Conservation (phyloP, 495 filamentous ascomycete genomes). For the Penicillium robsamsonii region DNA sequence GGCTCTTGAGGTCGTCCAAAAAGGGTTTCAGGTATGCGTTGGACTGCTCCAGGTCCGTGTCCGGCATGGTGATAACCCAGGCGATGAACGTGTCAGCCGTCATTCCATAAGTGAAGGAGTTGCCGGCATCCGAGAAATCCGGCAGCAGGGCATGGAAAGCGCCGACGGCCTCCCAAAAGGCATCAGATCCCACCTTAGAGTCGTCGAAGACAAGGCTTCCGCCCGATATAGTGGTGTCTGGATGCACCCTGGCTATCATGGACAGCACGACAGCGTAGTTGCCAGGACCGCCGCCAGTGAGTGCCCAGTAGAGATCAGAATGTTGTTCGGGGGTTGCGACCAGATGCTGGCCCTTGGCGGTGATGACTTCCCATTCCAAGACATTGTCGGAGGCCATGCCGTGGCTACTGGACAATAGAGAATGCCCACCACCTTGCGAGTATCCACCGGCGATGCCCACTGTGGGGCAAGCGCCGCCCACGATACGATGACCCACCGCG, state of each 20-base stretch:
- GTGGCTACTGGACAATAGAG: background rate
- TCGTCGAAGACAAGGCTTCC: background rate
- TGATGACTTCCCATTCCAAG: background rate
- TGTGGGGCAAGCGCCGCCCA: constrained; percentile 17
- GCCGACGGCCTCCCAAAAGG: background rate
- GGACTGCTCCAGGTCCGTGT: too few species aligned
- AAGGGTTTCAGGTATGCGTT: too few species aligned
- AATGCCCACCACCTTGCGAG: constrained; percentile 1
- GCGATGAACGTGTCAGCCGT: too few species aligned
- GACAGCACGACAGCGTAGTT: background rate
- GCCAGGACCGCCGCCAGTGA: background rate
- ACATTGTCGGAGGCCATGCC: background rate
- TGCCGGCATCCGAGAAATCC: too few species aligned
- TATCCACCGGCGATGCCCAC: constrained; percentile 13
- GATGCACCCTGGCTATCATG: constrained; percentile 18
- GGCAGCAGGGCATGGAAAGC: too few species aligned
- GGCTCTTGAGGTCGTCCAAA: too few species aligned
- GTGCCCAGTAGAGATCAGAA: background rate
- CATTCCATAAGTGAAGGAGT: too few species aligned
- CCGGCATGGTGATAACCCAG: too few species aligned
- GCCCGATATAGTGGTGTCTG: background rate
- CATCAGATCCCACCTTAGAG: background rate
- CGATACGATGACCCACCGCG: constrained; percentile 7
- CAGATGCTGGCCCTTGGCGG: background rate
- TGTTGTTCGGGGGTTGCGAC: background rate